These are phyloP conservation scores for Thyridium curvatum DNA, from an alignment of 2,329 filamentous ascomycete genomes.

Conservation along the genomic window DNA sequence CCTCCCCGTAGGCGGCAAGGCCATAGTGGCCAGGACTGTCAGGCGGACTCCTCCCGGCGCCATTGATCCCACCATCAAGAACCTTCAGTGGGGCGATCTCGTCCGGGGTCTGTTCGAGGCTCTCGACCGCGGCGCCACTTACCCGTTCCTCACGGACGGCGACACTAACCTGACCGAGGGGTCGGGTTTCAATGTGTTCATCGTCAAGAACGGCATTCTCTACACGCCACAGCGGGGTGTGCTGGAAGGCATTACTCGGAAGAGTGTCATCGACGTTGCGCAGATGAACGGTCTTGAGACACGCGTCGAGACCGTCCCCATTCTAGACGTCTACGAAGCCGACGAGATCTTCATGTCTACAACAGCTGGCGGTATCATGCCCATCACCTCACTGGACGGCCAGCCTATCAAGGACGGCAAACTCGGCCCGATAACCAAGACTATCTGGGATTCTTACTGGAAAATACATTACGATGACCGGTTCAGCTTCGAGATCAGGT, in stretches of 20 bases:
- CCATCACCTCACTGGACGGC: constrained; percentile 39
- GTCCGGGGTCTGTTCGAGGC: constrained; percentile 39
- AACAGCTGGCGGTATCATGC: constrained; percentile 47
- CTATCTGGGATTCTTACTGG: constrained; percentile 46
- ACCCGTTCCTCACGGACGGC: constrained; percentile 44
- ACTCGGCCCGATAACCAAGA: constrained; percentile 36
- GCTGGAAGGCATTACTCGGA: constrained; percentile 40
- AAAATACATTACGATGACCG: constrained; percentile 33
- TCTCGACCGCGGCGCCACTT: constrained; percentile 34
- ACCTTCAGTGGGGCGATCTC: constrained; percentile 44
- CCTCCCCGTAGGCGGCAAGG: constrained; percentile 31
- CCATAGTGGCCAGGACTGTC: constrained; percentile 38
- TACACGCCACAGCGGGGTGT: constrained; percentile 41
- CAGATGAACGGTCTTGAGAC: constrained; percentile 22
- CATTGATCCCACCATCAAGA: constrained; percentile 46
- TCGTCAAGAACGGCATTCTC: constrained; percentile 36
- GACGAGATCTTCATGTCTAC: constrained; percentile 49
- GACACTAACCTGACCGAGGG: constrained; percentile 43
- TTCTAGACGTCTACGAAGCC: constrained; percentile 29
- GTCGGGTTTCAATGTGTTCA: constrained; percentile 39
- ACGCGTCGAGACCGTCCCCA: constrained; percentile 32
- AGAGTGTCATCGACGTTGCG: constrained; percentile 39
- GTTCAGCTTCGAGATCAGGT: constrained; percentile 26
- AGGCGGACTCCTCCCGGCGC: constrained; percentile 34
- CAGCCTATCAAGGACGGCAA: constrained; percentile 30